Evolutionary conservation across 129 eudicot species (phyloP), one percentile per base, ranked within the genome.

Genomic region (Flaveria linearis): DNA sequence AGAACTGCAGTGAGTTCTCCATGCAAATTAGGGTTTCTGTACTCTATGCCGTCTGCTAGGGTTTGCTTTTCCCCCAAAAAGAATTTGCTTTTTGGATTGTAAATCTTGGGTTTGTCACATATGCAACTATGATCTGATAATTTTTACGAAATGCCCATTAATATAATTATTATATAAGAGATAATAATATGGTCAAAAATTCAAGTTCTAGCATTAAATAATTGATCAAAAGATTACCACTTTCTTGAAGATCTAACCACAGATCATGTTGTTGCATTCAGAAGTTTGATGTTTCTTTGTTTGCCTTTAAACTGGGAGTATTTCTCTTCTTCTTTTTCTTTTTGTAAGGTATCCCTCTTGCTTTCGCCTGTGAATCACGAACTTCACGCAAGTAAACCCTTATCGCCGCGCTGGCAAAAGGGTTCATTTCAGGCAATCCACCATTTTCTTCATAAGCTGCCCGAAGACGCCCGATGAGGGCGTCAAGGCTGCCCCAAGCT

Each of bases 401-500:
- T 13, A 90, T 87, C 0, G 90, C 88, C 8, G 87, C 90, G 1
- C 88, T 85, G 42, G 92, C 96, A 60, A 90, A 90, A 20, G 96
- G 96, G 68, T 89, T 89, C 74, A 81, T 81, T 84, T 87, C 96
- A 1, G 86, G 87, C 18, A 68, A 52, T 33, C 96, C 96, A 0
- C 96, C 96, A 55, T 86, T 82, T 80, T 89, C 94, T 73, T 89
- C 94, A 56, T 89, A 89, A 41, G 94, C 94, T 2, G 95, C 95
- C 11, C 94, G 73, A 25, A 87, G 89, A 5, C 92, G 82, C 7
- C 92, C 92, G 15, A 87, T 87, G 73, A 87, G 92, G 13, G 88
- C 95, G 16, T 89, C 95, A 7, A 89, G 95, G 76, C 91, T 86
- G 18, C 95, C 95, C 96, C 96, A 89, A 46, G 96, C 96, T 81